Evolutionary conservation across 2,329 filamentous ascomycete genomes (phyloP).

Genomic region (Aureobasidium sp.): DNA sequence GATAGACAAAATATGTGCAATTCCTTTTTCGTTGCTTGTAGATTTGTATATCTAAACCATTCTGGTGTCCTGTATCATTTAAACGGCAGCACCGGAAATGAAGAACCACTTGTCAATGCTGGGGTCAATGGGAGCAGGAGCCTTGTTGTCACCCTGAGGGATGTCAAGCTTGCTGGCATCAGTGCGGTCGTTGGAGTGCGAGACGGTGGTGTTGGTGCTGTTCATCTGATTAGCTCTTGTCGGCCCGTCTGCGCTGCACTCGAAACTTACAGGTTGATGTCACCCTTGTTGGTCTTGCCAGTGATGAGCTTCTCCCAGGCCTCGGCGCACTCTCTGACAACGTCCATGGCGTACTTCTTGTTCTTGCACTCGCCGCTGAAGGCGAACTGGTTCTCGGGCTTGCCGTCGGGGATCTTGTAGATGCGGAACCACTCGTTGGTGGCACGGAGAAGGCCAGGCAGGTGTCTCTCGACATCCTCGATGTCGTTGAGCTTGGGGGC

Average conservation of each 20-base stretch:
- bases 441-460: constrained; percentile 90
- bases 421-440: constrained; percentile 99
- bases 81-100: constrained; percentile 78
- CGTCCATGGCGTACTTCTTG: constrained; percentile 96
- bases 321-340: constrained; percentile 91
- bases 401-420: constrained; percentile 99
- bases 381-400: constrained; percentile 99
- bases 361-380: constrained; percentile 99
- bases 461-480: constrained; percentile 97
- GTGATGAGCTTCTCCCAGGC: constrained; percentile 95
- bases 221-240: constrained; percentile 20
- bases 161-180: constrained; percentile 66
- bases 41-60: constrained; percentile 9
- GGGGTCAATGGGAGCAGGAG: constrained; percentile 82
- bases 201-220: constrained; percentile 74
- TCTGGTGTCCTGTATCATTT: constrained; percentile 19
- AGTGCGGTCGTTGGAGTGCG: constrained; percentile 66
- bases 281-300: constrained; percentile 73
- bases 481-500: constrained; percentile 96
- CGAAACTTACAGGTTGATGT: constrained; percentile 68
- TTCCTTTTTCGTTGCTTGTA: constrained; percentile 12
- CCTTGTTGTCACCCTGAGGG: constrained; percentile 70
- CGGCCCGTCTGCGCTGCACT: background rate
- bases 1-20: background rate
- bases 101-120: constrained; percentile 99